Base-by-base conservation (phyloP, 768 basidiomycete species). In the Boletus sp. region DNA sequence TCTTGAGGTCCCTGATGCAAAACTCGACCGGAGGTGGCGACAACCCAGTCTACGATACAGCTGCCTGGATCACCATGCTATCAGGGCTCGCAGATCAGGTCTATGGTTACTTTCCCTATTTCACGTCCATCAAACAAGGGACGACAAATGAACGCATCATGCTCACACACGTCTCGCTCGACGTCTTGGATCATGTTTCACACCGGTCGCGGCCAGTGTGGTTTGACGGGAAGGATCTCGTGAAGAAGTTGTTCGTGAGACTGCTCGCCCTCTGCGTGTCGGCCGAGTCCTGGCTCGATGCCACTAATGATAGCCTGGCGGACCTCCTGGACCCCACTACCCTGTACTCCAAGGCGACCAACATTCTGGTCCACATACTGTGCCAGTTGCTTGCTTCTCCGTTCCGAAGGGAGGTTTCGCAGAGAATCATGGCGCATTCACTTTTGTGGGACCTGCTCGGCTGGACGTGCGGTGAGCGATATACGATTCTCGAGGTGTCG, bases 271-370 rank as follows among this genome's bases (percentile, higher is more conserved):
- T 90, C 32, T 83, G 80, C 64, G 67, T 76, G 51, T 77, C 78
- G 1, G 73, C 89, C 36, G 86, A 87, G 58, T 68, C 78, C 33
- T 90, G 89, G 84, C 66, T 78, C 35, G 81, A 82, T 50, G 74
- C 73, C n/a, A 73, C 76, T 42, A 72, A 75, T 20, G 60, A 69
- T n/a, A 63, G 58, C 24, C 69, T 77, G 47, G 75, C 75, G 20
- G 78, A 67, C 15, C 66, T 78, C 44, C 71, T 76, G 29, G 74
- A 77, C 12, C 87, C 89, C 0, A 66, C 65, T 5, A 69, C 73
- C 3, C 68, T 91, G 60, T 82, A 78, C 64, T 71, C 76, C 35
- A 80, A 76, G 57, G 76, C 81, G 4, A 70, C 78, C 18, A 63
- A 72, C 30, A 77, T 79, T 17, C 69, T 80, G 24, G 71, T 77